Percentiles rank a stretch among this genome's conserved stretches.
phyloP scores from a whole-genome alignment of 495 filamentous ascomycete species.

The Xylaria scruposa region DNA sequence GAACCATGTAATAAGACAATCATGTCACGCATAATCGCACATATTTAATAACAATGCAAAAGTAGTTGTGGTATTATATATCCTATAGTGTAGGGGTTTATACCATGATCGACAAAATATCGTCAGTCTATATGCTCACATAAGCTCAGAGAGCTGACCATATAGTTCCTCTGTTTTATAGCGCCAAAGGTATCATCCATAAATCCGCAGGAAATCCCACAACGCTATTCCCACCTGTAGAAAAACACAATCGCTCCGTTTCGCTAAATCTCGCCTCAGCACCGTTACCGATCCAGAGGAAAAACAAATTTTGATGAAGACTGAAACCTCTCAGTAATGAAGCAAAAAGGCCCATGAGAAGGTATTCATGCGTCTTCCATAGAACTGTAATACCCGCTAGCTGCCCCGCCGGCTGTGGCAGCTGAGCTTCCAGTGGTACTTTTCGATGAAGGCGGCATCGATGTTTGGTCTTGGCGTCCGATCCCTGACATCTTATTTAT shows the following conservation, averaged over 20 bases:
- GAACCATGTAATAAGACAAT: not conserved
- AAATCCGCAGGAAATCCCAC: not conserved
- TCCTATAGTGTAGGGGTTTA: not conserved
- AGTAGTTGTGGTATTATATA: not conserved
- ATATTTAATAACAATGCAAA: not conserved
- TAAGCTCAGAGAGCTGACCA: not conserved
- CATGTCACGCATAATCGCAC: not conserved
- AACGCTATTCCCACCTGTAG: not conserved
- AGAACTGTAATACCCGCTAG: conserved; percentile 49
- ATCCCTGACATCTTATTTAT: conserved; percentile 22
- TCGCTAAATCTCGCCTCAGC: conserved; percentile 2
- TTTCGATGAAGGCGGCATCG: conserved; percentile 23
- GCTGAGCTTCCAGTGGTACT: conserved; percentile 49
- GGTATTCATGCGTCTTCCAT: conserved; percentile 39
- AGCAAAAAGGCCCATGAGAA: not conserved
- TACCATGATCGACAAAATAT: not conserved
- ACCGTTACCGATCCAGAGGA: not conserved
- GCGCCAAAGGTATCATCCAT: conserved; percentile 13
- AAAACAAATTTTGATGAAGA: not conserved
- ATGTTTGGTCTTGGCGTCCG: conserved; percentile 17
- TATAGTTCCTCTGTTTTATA: not conserved
- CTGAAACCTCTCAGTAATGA: no score
- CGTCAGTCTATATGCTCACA: not conserved
- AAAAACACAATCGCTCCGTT: not conserved
- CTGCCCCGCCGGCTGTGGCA: conserved; percentile 51